Evolutionary conservation across 73 alveolate genomes (phyloP).

Genomic region (Tetrahymena malaccensis): DNA sequence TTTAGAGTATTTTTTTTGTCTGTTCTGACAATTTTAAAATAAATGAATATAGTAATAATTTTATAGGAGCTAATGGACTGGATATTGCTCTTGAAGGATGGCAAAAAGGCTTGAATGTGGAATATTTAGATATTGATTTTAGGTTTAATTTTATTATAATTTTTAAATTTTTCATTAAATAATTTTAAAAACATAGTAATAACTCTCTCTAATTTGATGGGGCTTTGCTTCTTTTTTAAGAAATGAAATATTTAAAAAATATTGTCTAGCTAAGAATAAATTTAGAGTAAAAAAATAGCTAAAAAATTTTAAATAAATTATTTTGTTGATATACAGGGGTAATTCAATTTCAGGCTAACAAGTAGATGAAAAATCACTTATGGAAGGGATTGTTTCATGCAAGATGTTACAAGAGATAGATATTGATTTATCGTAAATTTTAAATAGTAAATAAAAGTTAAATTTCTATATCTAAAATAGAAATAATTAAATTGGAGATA

Average conservation of each 20-base stretch:
- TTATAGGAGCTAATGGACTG: not conserved
- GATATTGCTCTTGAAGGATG: not conserved
- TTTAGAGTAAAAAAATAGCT: not conserved
- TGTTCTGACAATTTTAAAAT: not conserved
- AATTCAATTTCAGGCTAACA: not conserved
- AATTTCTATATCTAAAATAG: not conserved
- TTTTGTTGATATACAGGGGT: not conserved
- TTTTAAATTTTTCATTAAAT: not conserved
- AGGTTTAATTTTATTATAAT: not conserved
- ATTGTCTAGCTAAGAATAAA: not conserved
- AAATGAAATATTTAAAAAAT: not conserved
- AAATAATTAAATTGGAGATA: not conserved
- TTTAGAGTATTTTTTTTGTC: not conserved
- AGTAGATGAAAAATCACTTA: not conserved
- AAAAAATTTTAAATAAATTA: not conserved
- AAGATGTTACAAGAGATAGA: not conserved
- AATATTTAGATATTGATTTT: not conserved
- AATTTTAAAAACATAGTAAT: not conserved
- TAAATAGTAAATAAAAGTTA: not conserved
- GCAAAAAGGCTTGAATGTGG: not conserved
- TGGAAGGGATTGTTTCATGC: not conserved
- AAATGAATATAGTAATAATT: not conserved
- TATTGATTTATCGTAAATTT: not conserved
- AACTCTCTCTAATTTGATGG: not conserved
- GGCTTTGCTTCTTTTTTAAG: not conserved